Percentiles rank a stretch among this genome's conserved stretches.
Conservation (phyloP, 306 rosid species). For the Cyclanthera cordifolia region DNA sequence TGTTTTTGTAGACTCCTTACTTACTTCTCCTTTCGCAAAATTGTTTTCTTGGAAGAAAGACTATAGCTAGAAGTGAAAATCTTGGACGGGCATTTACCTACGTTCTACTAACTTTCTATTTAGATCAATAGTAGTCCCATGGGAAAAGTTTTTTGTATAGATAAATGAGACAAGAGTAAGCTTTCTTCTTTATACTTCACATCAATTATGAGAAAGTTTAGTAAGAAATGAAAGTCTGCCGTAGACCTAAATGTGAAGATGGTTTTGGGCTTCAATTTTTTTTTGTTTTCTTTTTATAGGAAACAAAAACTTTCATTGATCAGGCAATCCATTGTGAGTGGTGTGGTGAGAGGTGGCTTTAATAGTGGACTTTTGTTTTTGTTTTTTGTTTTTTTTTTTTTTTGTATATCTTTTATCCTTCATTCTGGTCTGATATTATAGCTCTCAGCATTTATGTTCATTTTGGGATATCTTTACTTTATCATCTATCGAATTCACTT, state of each 20-base stretch:
- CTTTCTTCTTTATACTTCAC: neutral
- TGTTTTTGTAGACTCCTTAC: slow-evolving; percentile 2
- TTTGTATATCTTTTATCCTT: neutral
- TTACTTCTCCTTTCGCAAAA: neutral
- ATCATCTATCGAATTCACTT: neutral
- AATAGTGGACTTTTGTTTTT: neutral
- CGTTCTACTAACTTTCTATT: neutral
- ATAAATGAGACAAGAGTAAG: neutral
- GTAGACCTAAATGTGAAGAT: neutral
- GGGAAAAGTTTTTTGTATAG: neutral
- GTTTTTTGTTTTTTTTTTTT: no score
- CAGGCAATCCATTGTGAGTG: no score
- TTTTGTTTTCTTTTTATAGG: no score
- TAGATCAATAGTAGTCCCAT: no score
- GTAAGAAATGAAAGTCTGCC: neutral
- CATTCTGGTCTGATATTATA: neutral
- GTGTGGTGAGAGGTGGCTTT: no score
- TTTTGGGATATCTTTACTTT: neutral
- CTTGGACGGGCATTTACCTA: neutral
- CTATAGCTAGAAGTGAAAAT: neutral
- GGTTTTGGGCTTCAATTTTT: neutral
- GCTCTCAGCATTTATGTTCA: neutral
- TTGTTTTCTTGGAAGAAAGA: neutral
- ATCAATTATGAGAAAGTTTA: neutral
- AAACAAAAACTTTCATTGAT: no score